These are phyloP conservation scores for Geranium incanum DNA, from an alignment of 441 rosid genomes.

Conservation along the genomic window DNA sequence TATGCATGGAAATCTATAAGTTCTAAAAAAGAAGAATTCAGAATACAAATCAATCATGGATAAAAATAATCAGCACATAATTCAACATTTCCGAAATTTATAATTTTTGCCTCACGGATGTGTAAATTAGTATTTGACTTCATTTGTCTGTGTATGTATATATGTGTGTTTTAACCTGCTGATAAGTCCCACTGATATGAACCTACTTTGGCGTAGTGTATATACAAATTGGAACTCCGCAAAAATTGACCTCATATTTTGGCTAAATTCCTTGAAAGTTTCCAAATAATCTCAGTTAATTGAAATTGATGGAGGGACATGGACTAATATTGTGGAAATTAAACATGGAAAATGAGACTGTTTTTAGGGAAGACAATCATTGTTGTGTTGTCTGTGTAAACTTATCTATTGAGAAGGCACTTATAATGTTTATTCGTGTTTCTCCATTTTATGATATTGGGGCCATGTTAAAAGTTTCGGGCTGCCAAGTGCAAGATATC, in stretches of 20 bases:
- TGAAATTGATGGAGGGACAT: neutral
- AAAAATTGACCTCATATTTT: neutral
- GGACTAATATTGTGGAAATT: neutral
- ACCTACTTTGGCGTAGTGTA: neutral
- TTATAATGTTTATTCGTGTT: neutral
- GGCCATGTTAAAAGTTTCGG: neutral
- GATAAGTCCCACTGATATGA: neutral
- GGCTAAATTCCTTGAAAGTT: neutral
- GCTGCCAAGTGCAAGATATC: neutral
- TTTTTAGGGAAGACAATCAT: neutral
- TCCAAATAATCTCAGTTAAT: neutral
- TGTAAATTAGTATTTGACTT: neutral
- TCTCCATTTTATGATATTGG: neutral
- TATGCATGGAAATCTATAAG: slow-evolving; percentile 7
- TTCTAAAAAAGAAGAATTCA: neutral
- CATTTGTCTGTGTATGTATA: neutral
- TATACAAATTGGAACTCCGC: neutral
- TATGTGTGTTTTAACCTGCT: neutral
- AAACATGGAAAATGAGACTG: neutral
- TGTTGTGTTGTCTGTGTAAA: neutral
- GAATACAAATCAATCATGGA: neutral
- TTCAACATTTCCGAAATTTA: neutral
- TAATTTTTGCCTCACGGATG: neutral
- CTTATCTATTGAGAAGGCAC: neutral
- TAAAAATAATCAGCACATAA: neutral